Base-by-base conservation (phyloP, 305 asterid genomes). In the Solanum aculeatissimum region DNA sequence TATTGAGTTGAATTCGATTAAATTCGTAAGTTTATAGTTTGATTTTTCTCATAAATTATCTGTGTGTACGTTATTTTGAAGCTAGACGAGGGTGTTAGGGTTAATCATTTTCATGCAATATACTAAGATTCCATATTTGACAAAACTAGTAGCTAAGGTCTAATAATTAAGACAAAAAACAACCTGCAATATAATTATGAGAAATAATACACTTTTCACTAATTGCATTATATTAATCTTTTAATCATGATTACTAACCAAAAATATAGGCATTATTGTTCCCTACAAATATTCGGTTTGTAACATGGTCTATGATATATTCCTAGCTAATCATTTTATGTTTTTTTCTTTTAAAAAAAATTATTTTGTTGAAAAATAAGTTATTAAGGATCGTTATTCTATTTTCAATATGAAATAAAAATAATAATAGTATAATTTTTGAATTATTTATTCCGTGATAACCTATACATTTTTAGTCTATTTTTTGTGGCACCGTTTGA, bases 231-330 rank as follows among this genome's bases (percentile, higher is more conserved):
- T 27, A 71, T 71, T 12, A 32, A 49, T 78, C 66, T 78, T 19
- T 53, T 29, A 53, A 78, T 78, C 32, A 32, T 78, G 66, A 78
- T 53, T 16, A 19, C 1, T 27, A 32, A 49, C 49, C 49, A 1
- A 78, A 53, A 51, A 51, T 29, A 29, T 53, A 11, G 83, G 49
- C 1, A 18, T 53, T 38, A 19, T 53, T 38, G 66, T 29, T 53
- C 83, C 83, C 66, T 18, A 53, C 32, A 78, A 78, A 53, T 78
- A 78, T 78, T 78, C 83, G 29, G 32, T 78, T 53, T n/a, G 65
- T 53, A 78, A 78, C 83, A 78, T 78, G 83, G 51, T 53, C 49
- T 18, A 78, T 53, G 49, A 54, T 19, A 53, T 29, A 51, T 78
- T n/a, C 47, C 13, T 72, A 14, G 11, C 58, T 32, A 53, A 78